phyloP scores from a whole-genome alignment of 1,284 basidiomycete species.

The Tilletiopsis washingtonensis region DNA sequence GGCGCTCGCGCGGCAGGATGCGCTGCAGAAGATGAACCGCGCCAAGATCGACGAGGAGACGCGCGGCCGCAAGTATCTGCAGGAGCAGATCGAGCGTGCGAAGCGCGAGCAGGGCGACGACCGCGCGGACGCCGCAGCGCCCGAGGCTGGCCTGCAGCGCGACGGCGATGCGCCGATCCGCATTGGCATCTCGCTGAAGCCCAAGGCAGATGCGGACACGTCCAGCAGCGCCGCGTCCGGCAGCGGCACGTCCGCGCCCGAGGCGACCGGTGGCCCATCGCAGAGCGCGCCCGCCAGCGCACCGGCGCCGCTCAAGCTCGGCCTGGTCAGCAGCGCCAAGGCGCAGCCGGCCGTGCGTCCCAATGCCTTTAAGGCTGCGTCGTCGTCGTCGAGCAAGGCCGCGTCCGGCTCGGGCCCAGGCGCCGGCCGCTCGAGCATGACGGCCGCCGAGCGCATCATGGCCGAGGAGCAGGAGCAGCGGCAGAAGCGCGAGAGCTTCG shows the following conservation, averaged over 20 bases:
- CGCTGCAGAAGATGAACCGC: conserved; percentile 89
- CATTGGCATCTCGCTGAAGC: conserved; percentile 20
- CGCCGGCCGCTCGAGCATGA: conserved; percentile 17
- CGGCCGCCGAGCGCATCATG: conserved; percentile 42
- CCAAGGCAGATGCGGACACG: neutral
- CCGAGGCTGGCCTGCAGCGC: conserved; percentile 17
- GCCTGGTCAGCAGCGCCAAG: conserved; percentile 14
- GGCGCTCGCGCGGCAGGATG: conserved; percentile 78
- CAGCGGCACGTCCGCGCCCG: neutral
- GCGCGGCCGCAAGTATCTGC: conserved; percentile 76
- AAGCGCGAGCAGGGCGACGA: conserved; percentile 14
- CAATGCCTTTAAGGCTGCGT: conserved; percentile 3
- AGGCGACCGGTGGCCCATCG: neutral
- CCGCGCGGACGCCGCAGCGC: neutral
- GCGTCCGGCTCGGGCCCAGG: conserved; percentile 3
- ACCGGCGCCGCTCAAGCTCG: conserved; percentile 13
- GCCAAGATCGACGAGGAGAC: conserved; percentile 87
- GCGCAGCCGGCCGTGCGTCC: no score
- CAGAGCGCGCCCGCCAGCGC: neutral
- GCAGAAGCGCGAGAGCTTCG: conserved; percentile 7
- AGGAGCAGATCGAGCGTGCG: conserved; percentile 90
- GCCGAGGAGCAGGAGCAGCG: conserved; percentile 26
- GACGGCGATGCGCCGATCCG: conserved; percentile 19
- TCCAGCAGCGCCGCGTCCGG: neutral
- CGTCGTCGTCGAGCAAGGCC: neutral